A percentile compares a stretch with the other conserved stretches of the same genome.
phyloP scores from a whole-genome alignment of 495 filamentous ascomycete species.

The Xylaria palmicola region DNA sequence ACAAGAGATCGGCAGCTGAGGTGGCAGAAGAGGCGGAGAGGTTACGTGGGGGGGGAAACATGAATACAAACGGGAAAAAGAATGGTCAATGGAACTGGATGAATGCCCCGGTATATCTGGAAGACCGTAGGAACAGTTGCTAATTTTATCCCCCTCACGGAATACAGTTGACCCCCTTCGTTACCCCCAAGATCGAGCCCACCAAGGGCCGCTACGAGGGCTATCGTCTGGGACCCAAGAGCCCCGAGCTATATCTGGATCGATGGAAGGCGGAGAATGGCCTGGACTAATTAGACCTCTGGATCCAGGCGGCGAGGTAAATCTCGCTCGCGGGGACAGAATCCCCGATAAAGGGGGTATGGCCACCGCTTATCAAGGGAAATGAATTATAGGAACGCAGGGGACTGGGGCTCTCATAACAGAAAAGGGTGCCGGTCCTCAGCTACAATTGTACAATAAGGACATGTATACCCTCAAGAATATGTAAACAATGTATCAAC shows the following conservation, averaged over 20 bases:
- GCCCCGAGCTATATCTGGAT: constrained; percentile 58
- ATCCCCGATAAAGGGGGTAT: background rate
- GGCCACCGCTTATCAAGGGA: background rate
- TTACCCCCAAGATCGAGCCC: constrained; percentile 60
- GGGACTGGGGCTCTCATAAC: background rate
- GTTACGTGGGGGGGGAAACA: too few relatives aligned
- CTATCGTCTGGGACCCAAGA: constrained; percentile 49
- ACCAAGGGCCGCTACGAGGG: constrained; percentile 50
- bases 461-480: background rate
- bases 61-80: too few relatives aligned
- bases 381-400: background rate
- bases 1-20: too few relatives aligned
- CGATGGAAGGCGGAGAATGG: constrained; percentile 72
- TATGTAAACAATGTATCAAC: background rate
- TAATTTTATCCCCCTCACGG: constrained; percentile 13
- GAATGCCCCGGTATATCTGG: background rate
- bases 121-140: background rate
- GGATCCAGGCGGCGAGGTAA: too few relatives aligned
- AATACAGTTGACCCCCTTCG: constrained; percentile 80
- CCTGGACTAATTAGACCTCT: too few relatives aligned
- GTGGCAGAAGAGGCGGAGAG: too few relatives aligned
- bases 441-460: background rate
- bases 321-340: too few relatives aligned
- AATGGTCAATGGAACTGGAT: background rate
- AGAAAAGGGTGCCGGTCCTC: background rate